Conservation (phyloP, 1,284 basidiomycete species). For the Pascua guehoae region DNA sequence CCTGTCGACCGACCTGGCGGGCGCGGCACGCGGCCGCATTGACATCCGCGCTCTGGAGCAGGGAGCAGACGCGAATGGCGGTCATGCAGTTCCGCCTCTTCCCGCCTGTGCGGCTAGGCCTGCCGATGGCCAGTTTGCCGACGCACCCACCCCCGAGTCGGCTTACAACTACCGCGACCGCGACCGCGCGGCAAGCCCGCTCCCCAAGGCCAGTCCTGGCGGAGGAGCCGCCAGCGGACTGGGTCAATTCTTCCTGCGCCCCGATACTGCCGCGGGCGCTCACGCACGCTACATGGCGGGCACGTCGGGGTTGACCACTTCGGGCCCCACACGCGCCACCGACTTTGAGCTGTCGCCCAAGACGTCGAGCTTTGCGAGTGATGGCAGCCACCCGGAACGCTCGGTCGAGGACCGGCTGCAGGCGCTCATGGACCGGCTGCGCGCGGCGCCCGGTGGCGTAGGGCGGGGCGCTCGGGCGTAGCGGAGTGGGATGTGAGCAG, state of each 20-base stretch:
- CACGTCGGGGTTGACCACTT: not conserved
- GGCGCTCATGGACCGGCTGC: constrained; percentile 40
- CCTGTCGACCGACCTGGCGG: constrained; percentile 29
- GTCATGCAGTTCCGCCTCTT: not conserved
- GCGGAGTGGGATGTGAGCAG: no score
- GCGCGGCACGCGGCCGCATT: constrained; percentile 37
- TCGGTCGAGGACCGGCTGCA: constrained; percentile 43
- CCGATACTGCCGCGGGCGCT: no score
- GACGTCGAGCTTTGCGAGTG: constrained; percentile 7
- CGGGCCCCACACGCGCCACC: constrained; percentile 22
- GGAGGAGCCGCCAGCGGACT: no score
- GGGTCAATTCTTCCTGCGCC: no score
- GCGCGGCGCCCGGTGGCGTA: constrained; percentile 18
- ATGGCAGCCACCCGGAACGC: constrained; percentile 3
- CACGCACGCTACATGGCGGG: not conserved
- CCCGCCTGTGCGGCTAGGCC: not conserved
- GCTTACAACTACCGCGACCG: no score
- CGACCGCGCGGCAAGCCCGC: no score
- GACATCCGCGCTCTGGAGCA: constrained; percentile 28
- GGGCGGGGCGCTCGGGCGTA: not conserved
- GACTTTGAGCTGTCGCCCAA: constrained; percentile 24
- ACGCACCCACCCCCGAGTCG: constrained; percentile 3
- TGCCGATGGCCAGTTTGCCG: constrained; percentile 7
- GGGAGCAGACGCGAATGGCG: not conserved
- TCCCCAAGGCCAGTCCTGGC: no score